Conservation (phyloP, 2,329 filamentous ascomycete species). For the Colletotrichum viniferum region DNA sequence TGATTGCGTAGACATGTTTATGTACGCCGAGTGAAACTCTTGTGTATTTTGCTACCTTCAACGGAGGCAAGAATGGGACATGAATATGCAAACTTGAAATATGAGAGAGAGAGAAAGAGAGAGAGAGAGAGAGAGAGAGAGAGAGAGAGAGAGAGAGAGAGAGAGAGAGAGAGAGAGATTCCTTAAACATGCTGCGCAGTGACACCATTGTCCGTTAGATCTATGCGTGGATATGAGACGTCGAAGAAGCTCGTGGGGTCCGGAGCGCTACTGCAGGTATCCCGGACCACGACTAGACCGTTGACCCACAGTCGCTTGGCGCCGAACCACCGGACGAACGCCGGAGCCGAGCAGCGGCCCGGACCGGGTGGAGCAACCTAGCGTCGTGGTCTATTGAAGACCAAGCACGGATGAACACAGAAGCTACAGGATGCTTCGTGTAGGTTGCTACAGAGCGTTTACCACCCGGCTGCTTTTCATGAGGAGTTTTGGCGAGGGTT, state of each 20-base stretch:
- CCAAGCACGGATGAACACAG: not conserved
- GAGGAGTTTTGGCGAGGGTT: not conserved
- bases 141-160: too few species aligned
- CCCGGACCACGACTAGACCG: not conserved
- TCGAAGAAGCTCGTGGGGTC: not conserved
- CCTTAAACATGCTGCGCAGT: not conserved
- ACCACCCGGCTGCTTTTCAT: accelerated
- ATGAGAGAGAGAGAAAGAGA: too few species aligned
- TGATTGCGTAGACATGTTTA: not conserved
- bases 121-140: too few species aligned
- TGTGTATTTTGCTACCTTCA: not conserved
- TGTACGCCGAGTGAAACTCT: not conserved
- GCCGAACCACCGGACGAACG: not conserved
- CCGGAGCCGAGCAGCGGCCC: not conserved
- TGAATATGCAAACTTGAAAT: not conserved
- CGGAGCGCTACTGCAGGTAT: not conserved
- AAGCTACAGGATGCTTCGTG: not conserved
- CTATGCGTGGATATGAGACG: not conserved
- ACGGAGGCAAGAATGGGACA: accelerated
- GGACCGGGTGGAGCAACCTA: not conserved
- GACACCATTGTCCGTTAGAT: not conserved
- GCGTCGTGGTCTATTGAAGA: not conserved
- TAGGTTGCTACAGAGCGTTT: accelerated
- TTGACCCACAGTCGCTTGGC: not conserved
- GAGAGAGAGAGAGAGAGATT: too few species aligned